A percentile compares a stretch with the other conserved stretches of the same genome.
phyloP scores from a whole-genome alignment of 257 asterid species.

The Gentiana dahurica region DNA sequence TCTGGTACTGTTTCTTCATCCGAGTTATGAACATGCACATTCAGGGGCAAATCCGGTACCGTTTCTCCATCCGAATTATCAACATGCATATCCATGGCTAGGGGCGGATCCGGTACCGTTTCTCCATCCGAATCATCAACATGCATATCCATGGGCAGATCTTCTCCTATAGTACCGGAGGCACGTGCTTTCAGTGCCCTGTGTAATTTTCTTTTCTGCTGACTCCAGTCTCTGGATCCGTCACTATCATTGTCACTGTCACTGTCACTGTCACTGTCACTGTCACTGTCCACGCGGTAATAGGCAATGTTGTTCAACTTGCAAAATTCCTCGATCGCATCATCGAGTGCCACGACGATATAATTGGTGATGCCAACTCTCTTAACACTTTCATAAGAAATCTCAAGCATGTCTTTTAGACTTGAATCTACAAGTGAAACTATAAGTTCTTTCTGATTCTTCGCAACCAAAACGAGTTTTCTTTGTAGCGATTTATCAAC shows the following conservation, averaged over 20 bases:
- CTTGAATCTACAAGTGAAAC: conserved; percentile 53
- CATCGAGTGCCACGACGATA: conserved; percentile 55
- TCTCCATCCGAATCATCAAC: no score
- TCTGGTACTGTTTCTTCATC: conserved; percentile 20
- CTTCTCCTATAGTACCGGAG: no score
- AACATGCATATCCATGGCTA: conserved; percentile 7
- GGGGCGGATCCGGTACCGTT: conserved; percentile 29
- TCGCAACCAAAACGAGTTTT: no score
- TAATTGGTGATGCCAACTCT: conserved; percentile 48
- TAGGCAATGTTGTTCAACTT: conserved; percentile 8
- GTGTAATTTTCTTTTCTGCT: no score
- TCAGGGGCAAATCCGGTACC: conserved; percentile 15
- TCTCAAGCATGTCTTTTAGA: conserved; percentile 34
- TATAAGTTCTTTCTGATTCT: conserved; percentile 29
- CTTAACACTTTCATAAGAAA: conserved; percentile 51
- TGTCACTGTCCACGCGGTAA: no score
- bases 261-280: no score
- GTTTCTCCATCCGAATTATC: conserved; percentile 27
- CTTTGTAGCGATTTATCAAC: no score
- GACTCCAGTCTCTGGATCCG: no score
- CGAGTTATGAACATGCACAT: conserved; percentile 17
- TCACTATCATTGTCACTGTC: no score
- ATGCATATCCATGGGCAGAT: no score
- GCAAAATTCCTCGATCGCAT: conserved; percentile 38
- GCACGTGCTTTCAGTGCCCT: no score